Evolutionary conservation across 768 basidiomycete genomes (phyloP), one percentile per base, ranked within the genome.

Genomic region (Rhodotorula kratochvilovae): DNA sequence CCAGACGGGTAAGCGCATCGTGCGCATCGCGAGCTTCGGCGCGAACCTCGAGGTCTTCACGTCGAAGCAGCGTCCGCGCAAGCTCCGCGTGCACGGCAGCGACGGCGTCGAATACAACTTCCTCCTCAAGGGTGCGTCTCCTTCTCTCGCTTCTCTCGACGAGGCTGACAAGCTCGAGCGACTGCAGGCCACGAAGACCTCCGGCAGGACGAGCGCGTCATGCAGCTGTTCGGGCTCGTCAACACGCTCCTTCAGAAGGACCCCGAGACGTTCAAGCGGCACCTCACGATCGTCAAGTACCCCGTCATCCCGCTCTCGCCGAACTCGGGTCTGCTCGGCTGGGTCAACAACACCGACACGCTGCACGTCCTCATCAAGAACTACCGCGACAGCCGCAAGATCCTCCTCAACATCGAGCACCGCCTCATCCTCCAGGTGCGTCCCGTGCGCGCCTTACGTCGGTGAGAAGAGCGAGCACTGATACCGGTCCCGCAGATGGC

Each of bases 171-270:
- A 1, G 17, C n/a, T 42, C 58, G 19, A 46, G 23, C 27, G 21
- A 16, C 31, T 17, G 19, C 72, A 94, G 92, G 96, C 15, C 96
- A 99, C 80, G 96, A 99, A 82, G 96, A 99, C 82, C 84, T 99
- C 61, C 92, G 96, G 51, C 96, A 98, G 81, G 96, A 99, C 79
- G 96, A 99, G 78, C 87, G 96, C 72, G 96, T 98, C 66, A 98
- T 98, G 95, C 96, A 99, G 80, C 85, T 98, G 29, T 98, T 98
- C 81, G 90, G 96, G 69, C 87, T 99, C 58, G 90, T 98, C 77
- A 99, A 99, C 81, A 95, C 92, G 0, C 82, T 97, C 4, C 87
- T 99, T 39, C 89, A 90, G 13, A 88, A 92, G 29, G 95, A 99
- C 78, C 90, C 92, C 31, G 87, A 90, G 78, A 92, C 91, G 79